Percentiles rank a stretch among this genome's conserved stretches.
Conservation (phyloP, 805 yeast species). For the Saccharomycopsis fermentans region DNA sequence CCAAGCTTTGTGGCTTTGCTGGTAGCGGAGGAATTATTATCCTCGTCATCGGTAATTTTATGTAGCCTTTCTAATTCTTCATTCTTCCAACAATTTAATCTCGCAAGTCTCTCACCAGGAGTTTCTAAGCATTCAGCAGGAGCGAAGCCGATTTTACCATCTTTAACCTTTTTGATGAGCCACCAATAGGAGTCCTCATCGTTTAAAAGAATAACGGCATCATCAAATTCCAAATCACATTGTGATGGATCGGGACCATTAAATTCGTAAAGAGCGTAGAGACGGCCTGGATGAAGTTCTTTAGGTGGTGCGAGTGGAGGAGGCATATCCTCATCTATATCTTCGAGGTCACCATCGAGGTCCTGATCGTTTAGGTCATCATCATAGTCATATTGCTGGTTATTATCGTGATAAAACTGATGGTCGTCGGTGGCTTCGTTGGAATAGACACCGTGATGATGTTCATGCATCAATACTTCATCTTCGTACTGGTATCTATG, state of each 20-base stretch:
- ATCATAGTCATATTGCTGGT: conserved; percentile 19
- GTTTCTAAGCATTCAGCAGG: conserved; percentile 96
- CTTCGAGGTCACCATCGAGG: conserved; percentile 34
- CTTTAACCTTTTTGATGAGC: conserved; percentile 55
- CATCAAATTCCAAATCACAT: conserved; percentile 68
- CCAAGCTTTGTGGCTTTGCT: conserved; percentile 29
- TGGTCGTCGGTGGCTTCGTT: neutral
- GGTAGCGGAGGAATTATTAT: conserved; percentile 7
- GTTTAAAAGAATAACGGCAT: conserved; percentile 69
- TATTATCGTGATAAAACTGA: neutral
- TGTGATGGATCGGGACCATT: conserved; percentile 91
- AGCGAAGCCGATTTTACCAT: conserved; percentile 79
- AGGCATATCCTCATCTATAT: conserved; percentile 21
- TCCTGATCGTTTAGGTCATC: conserved; percentile 23
- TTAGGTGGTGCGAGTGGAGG: conserved; percentile 51
- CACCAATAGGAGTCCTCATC: conserved; percentile 97
- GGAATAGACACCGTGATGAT: neutral
- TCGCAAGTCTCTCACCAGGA: conserved; percentile 80
- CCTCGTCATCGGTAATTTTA: conserved; percentile 11
- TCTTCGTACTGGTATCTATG: neutral
- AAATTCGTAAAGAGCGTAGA: conserved; percentile 82
- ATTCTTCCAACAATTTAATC: conserved; percentile 86
- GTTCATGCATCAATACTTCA: neutral
- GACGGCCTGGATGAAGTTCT: conserved; percentile 70
- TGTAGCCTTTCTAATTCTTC: conserved; percentile 48